Evolutionary conservation across 805 yeast species (phyloP).

Genomic region (Ogataea saltuana): DNA sequence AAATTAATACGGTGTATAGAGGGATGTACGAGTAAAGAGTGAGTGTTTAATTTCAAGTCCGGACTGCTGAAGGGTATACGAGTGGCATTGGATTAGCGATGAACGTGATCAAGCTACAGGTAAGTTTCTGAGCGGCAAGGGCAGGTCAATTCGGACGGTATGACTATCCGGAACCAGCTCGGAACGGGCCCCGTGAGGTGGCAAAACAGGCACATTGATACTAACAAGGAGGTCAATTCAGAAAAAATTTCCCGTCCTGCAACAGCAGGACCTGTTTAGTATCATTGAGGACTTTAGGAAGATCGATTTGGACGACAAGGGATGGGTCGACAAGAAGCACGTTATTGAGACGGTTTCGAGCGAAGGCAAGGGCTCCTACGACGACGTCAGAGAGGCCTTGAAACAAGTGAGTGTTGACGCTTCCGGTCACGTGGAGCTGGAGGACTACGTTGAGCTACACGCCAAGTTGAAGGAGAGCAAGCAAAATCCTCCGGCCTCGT

Average conservation of each 20-base stretch:
- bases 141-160: too few relatives aligned
- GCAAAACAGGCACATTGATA: too few relatives aligned
- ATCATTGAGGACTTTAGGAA: conserved; percentile 84
- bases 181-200: too few relatives aligned
- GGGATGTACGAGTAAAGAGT: too few relatives aligned
- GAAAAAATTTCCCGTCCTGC: conserved; percentile 82
- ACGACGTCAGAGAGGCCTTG: conserved; percentile 89
- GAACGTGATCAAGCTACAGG: conserved; percentile 67
- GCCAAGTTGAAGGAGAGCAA: conserved; percentile 70
- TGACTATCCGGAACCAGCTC: too few relatives aligned
- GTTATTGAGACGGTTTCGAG: conserved; percentile 82
- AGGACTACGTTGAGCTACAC: conserved; percentile 83
- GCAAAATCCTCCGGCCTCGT: conserved; percentile 22
- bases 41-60: too few relatives aligned
- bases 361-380: conserved; percentile 81
- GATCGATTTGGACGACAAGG: conserved; percentile 88
- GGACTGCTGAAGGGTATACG: too few relatives aligned
- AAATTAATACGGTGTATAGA: conserved; percentile 6
- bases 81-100: too few relatives aligned
- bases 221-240: conserved; percentile 31
- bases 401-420: conserved; percentile 93
- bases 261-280: conserved; percentile 82
- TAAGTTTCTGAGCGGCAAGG: conserved; percentile 32
- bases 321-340: conserved; percentile 90
- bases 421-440: conserved; percentile 94